Evolutionary conservation across 495 filamentous ascomycete genomes (phyloP), one percentile per base, ranked within the genome.

Genomic region (Sabuloglossum arenarium): DNA sequence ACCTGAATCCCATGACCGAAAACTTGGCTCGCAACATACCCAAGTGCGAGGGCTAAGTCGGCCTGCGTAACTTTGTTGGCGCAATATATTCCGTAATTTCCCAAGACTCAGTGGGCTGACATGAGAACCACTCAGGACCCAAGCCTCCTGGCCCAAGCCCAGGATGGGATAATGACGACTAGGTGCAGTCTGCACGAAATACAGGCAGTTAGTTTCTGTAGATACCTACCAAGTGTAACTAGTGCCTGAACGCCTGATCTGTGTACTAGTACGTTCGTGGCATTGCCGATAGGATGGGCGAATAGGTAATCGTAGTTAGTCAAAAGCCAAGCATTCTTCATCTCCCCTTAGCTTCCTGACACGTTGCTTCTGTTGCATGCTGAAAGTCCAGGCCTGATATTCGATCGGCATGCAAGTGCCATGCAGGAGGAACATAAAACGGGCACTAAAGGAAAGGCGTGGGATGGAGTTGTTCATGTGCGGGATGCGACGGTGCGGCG

Each of bases 141-240:
- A 99, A 99, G 73, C 87, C 88, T 30, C 91, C 93, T 12, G 87
- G 84, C 19, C 88, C 86, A 49, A 95, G 94, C 73, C 78, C 88
- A 59, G 91, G 94, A 75, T 99, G 93, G 93, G 93, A 99, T 71
- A 88, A 97, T 71, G 90, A 96, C 71, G 94, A 81, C 16, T 58
- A 51, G 28, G 16, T 16, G 39, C 39, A 43, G 39, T 21, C 16
- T 43, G 39, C 39, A n/a, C 3, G 19, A 23, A 43, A 43, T 43
- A 23, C 16, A n/a, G n/a, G n/a, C n/a, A n/a, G n/a, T 23, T 43
- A 43, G 39, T 21, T 19, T 12, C 39, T 43, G 39, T 43, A 3
- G n/a, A 21, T 23, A n/a, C n/a, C n/a, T n/a, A n/a, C n/a, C n/a
- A n/a, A n/a, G 34, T 16, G 16, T 39, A 11, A 23, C 28, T 30